A percentile compares a stretch with the other conserved stretches of the same genome.
Evolutionary conservation across 108 stramenopile genomes (phyloP).

Genomic region (Cyclotella baltica): DNA sequence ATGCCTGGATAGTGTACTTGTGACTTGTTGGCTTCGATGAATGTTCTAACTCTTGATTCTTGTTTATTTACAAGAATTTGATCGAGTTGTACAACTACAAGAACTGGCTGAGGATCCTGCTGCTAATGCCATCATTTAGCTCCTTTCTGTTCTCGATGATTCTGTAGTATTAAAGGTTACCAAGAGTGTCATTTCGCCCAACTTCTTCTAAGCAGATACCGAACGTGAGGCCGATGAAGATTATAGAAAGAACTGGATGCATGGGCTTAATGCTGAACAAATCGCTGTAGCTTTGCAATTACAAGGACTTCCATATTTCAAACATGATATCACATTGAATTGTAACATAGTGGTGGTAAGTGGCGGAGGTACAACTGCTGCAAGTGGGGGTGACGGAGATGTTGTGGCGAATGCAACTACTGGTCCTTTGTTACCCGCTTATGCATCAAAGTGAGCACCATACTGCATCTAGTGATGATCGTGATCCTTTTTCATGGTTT

Average conservation of each 20-base stretch:
- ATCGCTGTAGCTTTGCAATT: conserved; percentile 67
- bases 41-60: too few relatives aligned
- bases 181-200: conserved; percentile 60
- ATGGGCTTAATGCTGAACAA: conserved; percentile 63
- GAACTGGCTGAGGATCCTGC: conserved; percentile 85
- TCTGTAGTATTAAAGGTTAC: conserved; percentile 41
- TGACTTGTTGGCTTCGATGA: not conserved
- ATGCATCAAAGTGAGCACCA: not conserved
- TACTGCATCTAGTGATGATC: not conserved
- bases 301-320: conserved; percentile 66
- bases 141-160: conserved; percentile 53
- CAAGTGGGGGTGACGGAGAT: not conserved
- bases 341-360: too few relatives aligned
- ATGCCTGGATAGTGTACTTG: not conserved
- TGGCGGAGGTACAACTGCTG: not conserved
- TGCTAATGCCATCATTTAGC: conserved; percentile 72
- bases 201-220: conserved; percentile 44
- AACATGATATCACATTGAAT: too few relatives aligned
- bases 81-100: conserved; percentile 73
- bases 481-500: too few relatives aligned
- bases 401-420: conserved; percentile 16
- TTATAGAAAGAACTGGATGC: conserved; percentile 28
- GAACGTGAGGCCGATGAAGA: conserved; percentile 13
- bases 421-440: conserved; percentile 34
- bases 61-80: too few relatives aligned